Evolutionary conservation across 2,329 filamentous ascomycete genomes (phyloP), one percentile per base, ranked within the genome.

Genomic region (Madurella fahalii): DNA sequence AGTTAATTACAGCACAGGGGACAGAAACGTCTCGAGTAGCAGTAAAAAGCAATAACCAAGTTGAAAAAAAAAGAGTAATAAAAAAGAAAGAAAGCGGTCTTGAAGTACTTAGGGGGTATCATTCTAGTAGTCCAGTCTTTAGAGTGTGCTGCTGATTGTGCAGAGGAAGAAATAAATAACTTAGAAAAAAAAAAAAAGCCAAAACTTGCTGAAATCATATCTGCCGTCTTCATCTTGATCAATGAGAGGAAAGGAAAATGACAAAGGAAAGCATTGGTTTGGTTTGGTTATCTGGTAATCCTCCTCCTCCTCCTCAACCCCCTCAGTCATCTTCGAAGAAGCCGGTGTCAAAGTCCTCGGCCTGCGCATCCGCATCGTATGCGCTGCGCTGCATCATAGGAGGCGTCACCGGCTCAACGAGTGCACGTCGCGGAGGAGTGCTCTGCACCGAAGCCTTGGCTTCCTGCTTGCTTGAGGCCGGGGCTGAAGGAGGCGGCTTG

Each of bases 311-410:
- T 37, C 13, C 34, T 37, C 11, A 37, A 15, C 34, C 34, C 34
- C 13, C 4, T 52, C n/a, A 52, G 34, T 50, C 30, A 7, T 68
- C 66, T 25, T 67, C 65, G 50, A 66, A 68, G 40, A 65, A 65
- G 13, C 58, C 62, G 1, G 58, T 58, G 40, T 65, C 62, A 58
- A 65, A 65, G 45, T 65, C 63, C 50, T 61, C 81, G 2, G 78
- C 75, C 39, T 77, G 77, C 7, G 83, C 83, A 66, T 86, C 83
- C 31, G 75, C 75, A 65, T 86, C 83, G 65, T 86, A 86, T 32
- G 74, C 75, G 56, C 75, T 77, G 34, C 76, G 68, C 34, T 74
- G 74, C 78, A 83, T 81, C 79, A 85, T 84, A 0, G 81, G 81
- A 30, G 83, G 82, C 52, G 83, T 86, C 57, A 78, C 72, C 5